phyloP scores from a whole-genome alignment of 108 stramenopile species.

The Thalassiosira profunda region DNA sequence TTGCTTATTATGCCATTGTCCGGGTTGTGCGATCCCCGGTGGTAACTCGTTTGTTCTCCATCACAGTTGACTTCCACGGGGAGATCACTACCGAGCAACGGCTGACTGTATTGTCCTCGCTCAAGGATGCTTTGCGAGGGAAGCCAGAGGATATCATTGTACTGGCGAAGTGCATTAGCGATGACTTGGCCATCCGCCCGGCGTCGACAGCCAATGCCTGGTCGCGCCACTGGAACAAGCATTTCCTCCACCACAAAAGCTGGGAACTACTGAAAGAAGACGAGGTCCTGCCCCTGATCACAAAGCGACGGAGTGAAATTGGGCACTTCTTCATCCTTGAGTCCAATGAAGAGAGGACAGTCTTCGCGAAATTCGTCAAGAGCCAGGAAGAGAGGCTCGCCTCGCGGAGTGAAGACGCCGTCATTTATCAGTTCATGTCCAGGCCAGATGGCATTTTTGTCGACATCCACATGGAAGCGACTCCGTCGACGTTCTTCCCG shows the following conservation, averaged over 20 bases:
- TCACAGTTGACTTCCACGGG: constrained; percentile 69
- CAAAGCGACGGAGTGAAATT: constrained; percentile 66
- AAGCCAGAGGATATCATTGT: constrained; percentile 52
- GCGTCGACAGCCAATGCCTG: background rate
- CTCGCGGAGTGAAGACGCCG: constrained; percentile 9
- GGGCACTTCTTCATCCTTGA: constrained; percentile 66
- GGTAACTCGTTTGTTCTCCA: constrained; percentile 47
- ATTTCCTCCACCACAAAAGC: constrained; percentile 62
- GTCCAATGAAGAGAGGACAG: constrained; percentile 48
- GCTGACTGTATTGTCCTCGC: constrained; percentile 38
- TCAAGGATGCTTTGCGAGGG: constrained; percentile 35
- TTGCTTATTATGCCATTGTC: constrained; percentile 65
- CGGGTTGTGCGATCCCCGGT: constrained; percentile 42
- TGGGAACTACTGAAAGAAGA: constrained; percentile 76
- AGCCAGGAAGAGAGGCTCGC: background rate
- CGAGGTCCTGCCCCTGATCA: constrained; percentile 73
- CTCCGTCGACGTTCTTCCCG: constrained; percentile 59
- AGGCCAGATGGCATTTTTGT: constrained; percentile 61
- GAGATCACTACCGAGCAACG: constrained; percentile 53
- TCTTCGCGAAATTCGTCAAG: constrained; percentile 71
- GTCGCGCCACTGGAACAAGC: constrained; percentile 38
- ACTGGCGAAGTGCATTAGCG: constrained; percentile 58
- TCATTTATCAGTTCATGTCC: constrained; percentile 68
- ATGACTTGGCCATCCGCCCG: constrained; percentile 49
- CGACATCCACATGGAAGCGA: constrained; percentile 78